These are phyloP conservation scores for Trifolium pratense DNA, from an alignment of 306 rosid species.

Conservation along the genomic window DNA sequence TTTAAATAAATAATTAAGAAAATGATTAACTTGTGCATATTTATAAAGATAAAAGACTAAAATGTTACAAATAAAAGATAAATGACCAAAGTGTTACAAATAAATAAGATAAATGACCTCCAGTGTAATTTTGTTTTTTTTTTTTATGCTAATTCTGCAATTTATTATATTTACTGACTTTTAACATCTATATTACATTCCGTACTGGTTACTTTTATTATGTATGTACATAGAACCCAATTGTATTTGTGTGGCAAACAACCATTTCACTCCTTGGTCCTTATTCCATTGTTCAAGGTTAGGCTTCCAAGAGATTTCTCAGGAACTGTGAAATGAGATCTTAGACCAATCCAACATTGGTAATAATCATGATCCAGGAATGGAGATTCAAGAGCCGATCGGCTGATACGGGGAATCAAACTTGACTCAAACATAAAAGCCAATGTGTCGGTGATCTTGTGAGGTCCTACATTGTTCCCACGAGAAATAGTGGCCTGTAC, in stretches of 20 bases:
- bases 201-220: conserved; percentile 2
- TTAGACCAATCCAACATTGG: conserved; percentile 89
- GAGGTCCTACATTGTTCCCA: conserved; percentile 73
- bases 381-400: conserved; percentile 84
- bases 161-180: background rate
- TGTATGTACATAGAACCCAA: conserved; percentile 15
- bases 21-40: too few species aligned
- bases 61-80: too few species aligned
- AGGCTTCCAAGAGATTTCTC: conserved; percentile 13
- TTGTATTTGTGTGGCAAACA: background rate
- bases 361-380: conserved; percentile 81
- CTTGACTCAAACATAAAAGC: conserved; percentile 96
- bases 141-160: background rate
- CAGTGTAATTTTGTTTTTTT: too few species aligned
- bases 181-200: background rate
- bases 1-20: too few species aligned
- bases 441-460: conserved; percentile 69
- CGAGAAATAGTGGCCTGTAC: conserved; percentile 71
- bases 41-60: too few species aligned
- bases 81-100: too few species aligned
- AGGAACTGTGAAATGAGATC: conserved; percentile 63
- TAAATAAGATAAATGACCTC: too few species aligned
- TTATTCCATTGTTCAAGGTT: conserved; percentile 29
- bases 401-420: conserved; percentile 74
- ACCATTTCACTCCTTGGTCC: conserved; percentile 19